phyloP scores from a whole-genome alignment of 441 rosid species.

The Aleurites moluccanus region DNA sequence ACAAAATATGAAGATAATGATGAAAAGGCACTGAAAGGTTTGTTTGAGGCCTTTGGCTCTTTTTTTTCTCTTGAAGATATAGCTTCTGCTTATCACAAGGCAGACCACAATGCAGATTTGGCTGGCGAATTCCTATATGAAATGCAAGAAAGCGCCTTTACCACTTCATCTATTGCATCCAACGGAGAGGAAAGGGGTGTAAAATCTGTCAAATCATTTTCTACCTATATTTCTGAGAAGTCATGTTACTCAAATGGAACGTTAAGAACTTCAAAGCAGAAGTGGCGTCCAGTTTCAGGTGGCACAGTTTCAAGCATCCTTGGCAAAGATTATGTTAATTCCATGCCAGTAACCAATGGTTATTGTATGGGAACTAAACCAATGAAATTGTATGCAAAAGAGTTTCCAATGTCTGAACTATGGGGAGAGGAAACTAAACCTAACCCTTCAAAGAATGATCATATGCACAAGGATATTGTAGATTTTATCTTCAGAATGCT shows the following conservation, averaged over 20 bases:
- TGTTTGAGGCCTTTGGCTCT: constrained; percentile 51
- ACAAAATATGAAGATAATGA: constrained; percentile 31
- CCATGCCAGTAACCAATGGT: constrained; percentile 34
- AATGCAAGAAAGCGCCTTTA: constrained; percentile 27
- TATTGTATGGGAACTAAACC: constrained; percentile 39
- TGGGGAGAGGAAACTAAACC: constrained; percentile 31
- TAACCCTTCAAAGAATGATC: constrained; percentile 26
- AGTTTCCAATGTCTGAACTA: constrained; percentile 37
- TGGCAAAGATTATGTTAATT: constrained; percentile 47
- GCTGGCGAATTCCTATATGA: constrained; percentile 46
- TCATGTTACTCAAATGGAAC: constrained; percentile 30
- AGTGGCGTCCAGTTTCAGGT: constrained; percentile 44
- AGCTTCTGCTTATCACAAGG: constrained; percentile 47
- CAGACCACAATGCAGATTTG: constrained; percentile 32
- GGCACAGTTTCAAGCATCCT: constrained; percentile 54
- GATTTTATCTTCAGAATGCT: constrained; percentile 58
- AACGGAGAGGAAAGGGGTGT: constrained; percentile 12
- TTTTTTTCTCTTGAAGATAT: constrained; percentile 44
- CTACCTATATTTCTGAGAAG: constrained; percentile 15
- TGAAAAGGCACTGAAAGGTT: constrained; percentile 41
- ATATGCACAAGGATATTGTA: constrained; percentile 45
- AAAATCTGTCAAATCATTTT: constrained; percentile 25
- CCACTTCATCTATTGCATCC: constrained; percentile 20
- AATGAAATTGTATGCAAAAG: constrained; percentile 43
- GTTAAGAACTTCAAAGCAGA: constrained; percentile 37